These are phyloP conservation scores for Amanita subjunquillea DNA, from an alignment of 768 basidiomycete genomes.

Conservation along the genomic window DNA sequence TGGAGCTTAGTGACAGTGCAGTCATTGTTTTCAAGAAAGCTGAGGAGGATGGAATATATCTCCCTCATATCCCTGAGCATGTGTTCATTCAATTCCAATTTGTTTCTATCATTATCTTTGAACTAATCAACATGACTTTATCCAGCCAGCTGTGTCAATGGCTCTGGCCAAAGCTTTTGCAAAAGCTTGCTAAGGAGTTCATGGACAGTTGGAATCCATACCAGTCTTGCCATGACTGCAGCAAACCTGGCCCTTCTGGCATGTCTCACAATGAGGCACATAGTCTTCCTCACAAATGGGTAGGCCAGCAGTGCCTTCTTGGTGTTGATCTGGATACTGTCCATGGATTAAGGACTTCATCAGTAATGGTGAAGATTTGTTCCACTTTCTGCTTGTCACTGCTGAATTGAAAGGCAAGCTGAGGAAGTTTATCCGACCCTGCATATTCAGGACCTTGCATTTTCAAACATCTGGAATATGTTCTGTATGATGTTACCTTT, in stretches of 20 bases:
- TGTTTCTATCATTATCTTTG: neutral
- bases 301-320: conserved; percentile 18
- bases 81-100: neutral
- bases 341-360: conserved; percentile 15
- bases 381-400: conserved; percentile 17
- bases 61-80: conserved; percentile 7
- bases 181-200: conserved; percentile 14
- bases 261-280: conserved; percentile 23
- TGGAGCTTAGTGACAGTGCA: conserved; percentile 20
- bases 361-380: conserved; percentile 19
- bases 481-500: conserved; percentile 12
- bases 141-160: conserved; percentile 17
- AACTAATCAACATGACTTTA: neutral
- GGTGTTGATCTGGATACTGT: conserved; percentile 15
- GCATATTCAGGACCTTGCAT: conserved; percentile 7
- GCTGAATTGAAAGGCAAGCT: conserved; percentile 14
- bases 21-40: conserved; percentile 11
- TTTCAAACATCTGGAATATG: conserved; percentile 19
- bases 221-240: conserved; percentile 7
- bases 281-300: conserved; percentile 13
- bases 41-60: conserved; percentile 12
- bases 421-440: conserved; percentile 13
- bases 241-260: conserved; percentile 24
- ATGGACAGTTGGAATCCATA: conserved; percentile 12
- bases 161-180: conserved; percentile 20